Conservation (phyloP, 495 filamentous ascomycete species). For the Aeminium ludgeri region DNA sequence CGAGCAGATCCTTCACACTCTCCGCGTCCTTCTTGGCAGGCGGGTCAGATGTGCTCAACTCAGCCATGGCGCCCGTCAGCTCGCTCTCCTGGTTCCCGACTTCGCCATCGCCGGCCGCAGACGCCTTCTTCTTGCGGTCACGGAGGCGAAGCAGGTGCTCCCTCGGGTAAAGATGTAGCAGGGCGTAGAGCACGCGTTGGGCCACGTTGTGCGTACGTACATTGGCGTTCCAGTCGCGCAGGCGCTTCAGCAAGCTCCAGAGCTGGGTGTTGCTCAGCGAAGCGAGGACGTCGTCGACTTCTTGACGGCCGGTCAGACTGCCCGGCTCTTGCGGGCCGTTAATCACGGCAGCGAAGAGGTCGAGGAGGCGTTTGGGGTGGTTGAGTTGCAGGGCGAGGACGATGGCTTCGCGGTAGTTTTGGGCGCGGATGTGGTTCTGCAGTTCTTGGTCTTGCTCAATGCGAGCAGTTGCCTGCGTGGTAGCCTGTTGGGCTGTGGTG, state of each 20-base stretch:
- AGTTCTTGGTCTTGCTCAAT: slow-evolving; percentile 87
- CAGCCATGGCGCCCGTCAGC: slow-evolving; percentile 8
- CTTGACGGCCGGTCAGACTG: slow-evolving; percentile 52
- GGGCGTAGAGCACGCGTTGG: slow-evolving; percentile 63
- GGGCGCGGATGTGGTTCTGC: slow-evolving; percentile 73
- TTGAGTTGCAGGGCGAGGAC: slow-evolving; percentile 81
- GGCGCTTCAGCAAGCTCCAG: slow-evolving; percentile 53
- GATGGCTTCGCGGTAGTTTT: slow-evolving; percentile 81
- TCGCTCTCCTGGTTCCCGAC: slow-evolving; percentile 4
- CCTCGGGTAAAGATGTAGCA: slow-evolving; percentile 64
- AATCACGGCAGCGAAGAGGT: slow-evolving; percentile 64
- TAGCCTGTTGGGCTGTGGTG: slow-evolving; percentile 53
- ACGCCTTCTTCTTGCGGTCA: slow-evolving; percentile 18
- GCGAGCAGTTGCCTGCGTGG: slow-evolving; percentile 53
- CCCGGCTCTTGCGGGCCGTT: slow-evolving; percentile 38
- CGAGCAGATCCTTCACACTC: slow-evolving; percentile 63
- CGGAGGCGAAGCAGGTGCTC: slow-evolving; percentile 53
- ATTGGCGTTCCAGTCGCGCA: slow-evolving; percentile 95
- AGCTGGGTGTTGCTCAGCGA: slow-evolving; percentile 70
- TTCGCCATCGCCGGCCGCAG: slow-evolving; percentile 4
- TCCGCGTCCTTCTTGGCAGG: slow-evolving; percentile 20
- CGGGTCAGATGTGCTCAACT: slow-evolving; percentile 3
- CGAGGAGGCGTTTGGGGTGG: slow-evolving; percentile 71
- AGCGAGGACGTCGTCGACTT: slow-evolving; percentile 71
- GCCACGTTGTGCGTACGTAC: slow-evolving; percentile 70